A percentile compares a stretch with the other conserved stretches of the same genome.
These are phyloP conservation scores for Drosera capensis DNA, from an alignment of 148 eudicot species.

Conservation along the genomic window DNA sequence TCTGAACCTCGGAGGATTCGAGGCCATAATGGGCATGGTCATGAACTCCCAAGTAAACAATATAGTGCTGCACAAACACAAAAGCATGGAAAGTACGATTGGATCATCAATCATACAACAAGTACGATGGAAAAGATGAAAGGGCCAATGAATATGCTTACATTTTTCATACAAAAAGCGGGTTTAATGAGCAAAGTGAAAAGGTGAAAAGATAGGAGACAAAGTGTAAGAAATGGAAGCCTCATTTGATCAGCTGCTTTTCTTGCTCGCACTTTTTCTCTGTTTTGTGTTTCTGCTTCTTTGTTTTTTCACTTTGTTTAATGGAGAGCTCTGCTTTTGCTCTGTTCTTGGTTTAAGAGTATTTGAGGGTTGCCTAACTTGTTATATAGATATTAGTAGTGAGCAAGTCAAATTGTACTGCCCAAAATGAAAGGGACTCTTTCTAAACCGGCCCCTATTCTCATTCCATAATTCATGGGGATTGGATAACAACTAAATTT, in stretches of 20 bases:
- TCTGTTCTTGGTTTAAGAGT: neutral
- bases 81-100: too few species aligned
- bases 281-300: neutral
- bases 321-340: neutral
- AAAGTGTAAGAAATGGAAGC: slow-evolving; percentile 9
- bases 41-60: slow-evolving; percentile 78
- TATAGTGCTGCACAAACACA: slow-evolving; percentile 37
- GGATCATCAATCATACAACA: too few species aligned
- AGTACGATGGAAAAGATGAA: neutral
- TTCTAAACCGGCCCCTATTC: too few species aligned
- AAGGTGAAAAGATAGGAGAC: slow-evolving; percentile 16
- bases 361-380: neutral
- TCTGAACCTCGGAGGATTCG: slow-evolving; percentile 18
- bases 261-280: neutral
- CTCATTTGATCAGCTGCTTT: slow-evolving; percentile 7
- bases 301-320: neutral
- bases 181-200: slow-evolving; percentile 24
- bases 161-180: slow-evolving; percentile 41
- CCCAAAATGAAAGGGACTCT: too few species aligned
- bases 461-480: too few species aligned
- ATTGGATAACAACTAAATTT: too few species aligned
- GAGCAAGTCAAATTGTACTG: neutral
- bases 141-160: slow-evolving; percentile 11
- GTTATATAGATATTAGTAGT: neutral
- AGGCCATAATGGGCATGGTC: slow-evolving; percentile 23